phyloP scores from a whole-genome alignment of 192 early-diverging fungal species.

The Coemansia sp. region DNA sequence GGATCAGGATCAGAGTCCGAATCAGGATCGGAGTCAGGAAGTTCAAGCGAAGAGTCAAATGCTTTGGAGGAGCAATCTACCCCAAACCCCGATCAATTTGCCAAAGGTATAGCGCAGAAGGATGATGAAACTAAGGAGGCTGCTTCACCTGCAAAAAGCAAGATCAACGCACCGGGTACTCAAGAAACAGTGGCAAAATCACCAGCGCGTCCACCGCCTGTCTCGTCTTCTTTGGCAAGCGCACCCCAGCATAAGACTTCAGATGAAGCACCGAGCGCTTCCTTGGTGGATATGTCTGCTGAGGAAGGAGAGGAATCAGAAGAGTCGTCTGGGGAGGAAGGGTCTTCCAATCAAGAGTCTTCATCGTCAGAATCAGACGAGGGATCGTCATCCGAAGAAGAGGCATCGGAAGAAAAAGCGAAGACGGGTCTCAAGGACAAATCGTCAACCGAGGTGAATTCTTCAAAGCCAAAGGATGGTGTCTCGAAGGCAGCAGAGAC shows the following conservation, averaged over 20 bases:
- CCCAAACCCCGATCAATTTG: background rate
- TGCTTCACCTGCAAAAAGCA: background rate
- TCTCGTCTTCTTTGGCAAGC: background rate
- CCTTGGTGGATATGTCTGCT: background rate
- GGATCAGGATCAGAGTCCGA: background rate
- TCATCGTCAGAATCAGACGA: background rate
- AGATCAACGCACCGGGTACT: background rate
- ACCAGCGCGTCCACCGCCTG: background rate
- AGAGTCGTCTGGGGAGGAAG: slow-evolving; percentile 4
- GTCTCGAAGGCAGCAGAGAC: background rate
- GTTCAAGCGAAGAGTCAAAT: background rate
- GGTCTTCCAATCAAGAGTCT: background rate
- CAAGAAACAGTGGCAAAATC: background rate
- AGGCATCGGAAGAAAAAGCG: background rate
- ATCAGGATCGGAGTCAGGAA: background rate
- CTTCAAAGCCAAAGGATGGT: background rate
- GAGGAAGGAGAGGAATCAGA: background rate
- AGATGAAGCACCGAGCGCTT: background rate
- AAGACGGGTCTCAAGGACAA: too few relatives aligned
- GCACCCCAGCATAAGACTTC: background rate
- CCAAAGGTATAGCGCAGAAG: background rate
- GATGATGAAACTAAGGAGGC: background rate
- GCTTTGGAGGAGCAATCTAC: background rate
- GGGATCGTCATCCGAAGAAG: slow-evolving; percentile 5
- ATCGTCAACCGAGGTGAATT: background rate